These are phyloP conservation scores for Isatis lusitanica DNA, from an alignment of 441 rosid species.

Conservation along the genomic window DNA sequence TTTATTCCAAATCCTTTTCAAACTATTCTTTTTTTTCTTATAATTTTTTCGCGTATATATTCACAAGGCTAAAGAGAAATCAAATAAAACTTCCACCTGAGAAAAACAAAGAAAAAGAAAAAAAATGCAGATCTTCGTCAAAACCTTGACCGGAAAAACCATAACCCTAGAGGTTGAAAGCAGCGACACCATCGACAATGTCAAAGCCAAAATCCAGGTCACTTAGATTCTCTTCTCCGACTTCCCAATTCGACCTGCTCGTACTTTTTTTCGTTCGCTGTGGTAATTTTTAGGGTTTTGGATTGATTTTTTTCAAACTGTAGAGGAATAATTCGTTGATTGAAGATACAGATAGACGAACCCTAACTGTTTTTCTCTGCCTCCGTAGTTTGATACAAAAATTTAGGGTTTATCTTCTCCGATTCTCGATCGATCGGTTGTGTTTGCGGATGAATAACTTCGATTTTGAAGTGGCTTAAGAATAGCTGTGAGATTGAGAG, in stretches of 20 bases:
- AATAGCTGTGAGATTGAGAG: not conserved
- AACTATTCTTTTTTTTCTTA: not conserved
- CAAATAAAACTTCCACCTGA: not conserved
- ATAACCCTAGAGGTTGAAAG: constrained; percentile 83
- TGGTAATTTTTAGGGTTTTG: not conserved
- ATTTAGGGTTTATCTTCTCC: not conserved
- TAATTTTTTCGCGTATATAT: not conserved
- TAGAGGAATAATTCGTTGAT: not conserved
- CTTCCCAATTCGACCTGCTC: not conserved
- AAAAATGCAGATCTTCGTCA: constrained; percentile 80
- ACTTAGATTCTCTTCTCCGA: not conserved
- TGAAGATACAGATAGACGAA: not conserved
- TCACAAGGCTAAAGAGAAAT: not conserved
- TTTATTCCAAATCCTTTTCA: constrained; percentile 1
- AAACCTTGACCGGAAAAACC: constrained; percentile 82
- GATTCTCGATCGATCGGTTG: not conserved
- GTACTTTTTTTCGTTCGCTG: not conserved
- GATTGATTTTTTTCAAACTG: not conserved
- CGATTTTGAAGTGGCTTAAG: not conserved
- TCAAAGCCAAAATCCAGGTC: constrained; percentile 82
- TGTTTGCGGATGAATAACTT: not conserved
- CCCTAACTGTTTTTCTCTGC: not conserved
- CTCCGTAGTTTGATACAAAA: not conserved
- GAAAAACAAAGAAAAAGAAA: not conserved
- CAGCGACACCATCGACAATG: constrained; percentile 81